phyloP scores from a whole-genome alignment of 1,284 basidiomycete species.

The Leccinum pachyderme region DNA sequence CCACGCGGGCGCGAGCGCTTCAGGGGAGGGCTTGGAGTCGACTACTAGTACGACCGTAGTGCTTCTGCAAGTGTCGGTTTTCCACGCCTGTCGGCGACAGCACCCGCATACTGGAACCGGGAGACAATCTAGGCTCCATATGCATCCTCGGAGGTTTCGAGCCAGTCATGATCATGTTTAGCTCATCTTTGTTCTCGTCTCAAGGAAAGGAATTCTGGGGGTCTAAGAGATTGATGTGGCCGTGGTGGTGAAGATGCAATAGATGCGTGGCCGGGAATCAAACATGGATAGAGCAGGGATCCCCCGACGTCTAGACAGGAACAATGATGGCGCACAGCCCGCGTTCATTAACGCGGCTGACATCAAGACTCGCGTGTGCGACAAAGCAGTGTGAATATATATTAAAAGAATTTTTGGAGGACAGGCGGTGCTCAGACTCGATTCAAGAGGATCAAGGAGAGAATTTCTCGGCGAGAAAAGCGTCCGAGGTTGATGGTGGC shows the following conservation, averaged over 20 bases:
- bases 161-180: conserved; percentile 13
- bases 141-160: background rate
- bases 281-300: background rate
- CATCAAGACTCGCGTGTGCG: conserved; percentile 7
- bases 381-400: conserved; percentile 10
- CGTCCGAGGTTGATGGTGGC: conserved; percentile 5
- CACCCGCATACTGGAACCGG: background rate
- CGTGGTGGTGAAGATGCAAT: background rate
- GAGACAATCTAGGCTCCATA: background rate
- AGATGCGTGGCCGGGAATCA: conserved; percentile 5
- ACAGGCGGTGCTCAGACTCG: conserved; percentile 2
- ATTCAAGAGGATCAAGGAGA: conserved; percentile 4
- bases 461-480: conserved; percentile 5
- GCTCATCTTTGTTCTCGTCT: background rate
- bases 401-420: background rate
- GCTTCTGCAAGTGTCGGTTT: background rate
- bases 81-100: background rate
- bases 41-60: background rate
- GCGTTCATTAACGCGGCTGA: conserved; percentile 15
- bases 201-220: background rate
- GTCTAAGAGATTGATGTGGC: background rate
- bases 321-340: conserved; percentile 14
- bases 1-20: background rate
- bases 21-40: background rate
- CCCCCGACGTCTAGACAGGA: background rate